Conservation (phyloP, 2,329 filamentous ascomycete genomes). For the Trichoderma endophyticum region DNA sequence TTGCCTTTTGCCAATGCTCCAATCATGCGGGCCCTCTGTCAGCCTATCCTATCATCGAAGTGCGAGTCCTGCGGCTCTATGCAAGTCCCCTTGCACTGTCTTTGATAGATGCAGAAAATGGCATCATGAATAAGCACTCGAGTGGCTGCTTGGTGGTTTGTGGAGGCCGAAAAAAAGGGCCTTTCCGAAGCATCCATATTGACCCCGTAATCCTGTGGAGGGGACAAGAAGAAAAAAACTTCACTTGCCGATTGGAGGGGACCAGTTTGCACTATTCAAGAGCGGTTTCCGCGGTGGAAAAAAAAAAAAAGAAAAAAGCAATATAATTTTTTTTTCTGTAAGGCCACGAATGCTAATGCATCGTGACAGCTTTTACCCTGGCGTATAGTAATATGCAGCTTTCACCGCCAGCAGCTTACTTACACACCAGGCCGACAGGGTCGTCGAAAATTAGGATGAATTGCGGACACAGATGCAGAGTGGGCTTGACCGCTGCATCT, state of each 20-base stretch:
- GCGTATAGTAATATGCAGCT: constrained; percentile 1
- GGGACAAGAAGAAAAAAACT: background rate
- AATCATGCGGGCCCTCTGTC: background rate
- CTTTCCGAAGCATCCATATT: constrained; percentile 10
- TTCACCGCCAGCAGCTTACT: constrained; percentile 3
- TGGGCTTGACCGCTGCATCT: constrained; percentile 3
- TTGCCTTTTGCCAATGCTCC: background rate
- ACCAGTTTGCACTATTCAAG: background rate
- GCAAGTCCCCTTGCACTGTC: background rate
- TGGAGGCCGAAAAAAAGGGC: background rate
- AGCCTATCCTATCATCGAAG: background rate
- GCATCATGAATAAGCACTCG: background rate
- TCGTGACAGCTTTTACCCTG: constrained; percentile 7
- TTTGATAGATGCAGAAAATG: background rate
- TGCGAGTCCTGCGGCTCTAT: background rate
- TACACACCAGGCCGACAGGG: background rate
- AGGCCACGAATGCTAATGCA: background rate
- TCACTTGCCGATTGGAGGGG: background rate
- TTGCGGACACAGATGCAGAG: background rate
- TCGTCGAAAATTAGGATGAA: background rate
- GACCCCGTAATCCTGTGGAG: constrained; percentile 7
- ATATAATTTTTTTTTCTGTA: background rate
- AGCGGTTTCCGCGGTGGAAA: constrained; percentile 2
- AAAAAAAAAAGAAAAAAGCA: background rate
- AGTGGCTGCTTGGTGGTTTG: background rate